Evolutionary conservation across 2,329 filamentous ascomycete genomes (phyloP), one percentile per base, ranked within the genome.

Genomic region (Penicillium sp.): DNA sequence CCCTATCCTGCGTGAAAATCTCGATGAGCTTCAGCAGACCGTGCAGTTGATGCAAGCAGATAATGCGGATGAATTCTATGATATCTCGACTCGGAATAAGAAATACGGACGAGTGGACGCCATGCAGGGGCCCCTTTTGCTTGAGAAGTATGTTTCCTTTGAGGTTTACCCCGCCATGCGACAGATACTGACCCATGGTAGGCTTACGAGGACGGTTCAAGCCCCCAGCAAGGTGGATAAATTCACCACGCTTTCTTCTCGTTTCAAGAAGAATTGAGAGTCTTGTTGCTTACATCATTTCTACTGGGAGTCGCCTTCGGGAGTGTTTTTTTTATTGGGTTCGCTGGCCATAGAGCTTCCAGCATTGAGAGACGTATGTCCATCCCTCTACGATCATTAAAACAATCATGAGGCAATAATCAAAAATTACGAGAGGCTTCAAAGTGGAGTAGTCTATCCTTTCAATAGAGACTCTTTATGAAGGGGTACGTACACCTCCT

Each of bases 31-130:
- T 35, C 88, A 93, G 66, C 95, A 99, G 78, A 98, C 95, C 1
- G 89, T 96, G 47, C 87, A 90, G 58, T 82, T 99, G 26, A 90
- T 99, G 84, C 87, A 91, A 69, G 78, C 83, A 13, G 92, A 96
- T 42, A 96, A 96, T 67, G 86, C 91, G n/a, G 93, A 98, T 63
- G 93, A 98, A 74, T 99, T 96, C 75, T 99, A 95, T 73, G 95
- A 99, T 71, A 89, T 95, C 50, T 90, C 89, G 5, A 90, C 89
- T 14, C 82, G 92, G 52, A 96, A 97, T 77, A 93, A 90, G 78
- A 96, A 96, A 72, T 99, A 96, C 72, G 90, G 92, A 16, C 88
- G 92, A 53, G 96, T 99, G 33, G 92, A 98, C 76, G 90, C 91
- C 52, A 82, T 96, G 72, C 96, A 96, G 72, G 95, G 93, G 0